Conservation (phyloP, 768 basidiomycete species). For the Boletus bicolor region DNA sequence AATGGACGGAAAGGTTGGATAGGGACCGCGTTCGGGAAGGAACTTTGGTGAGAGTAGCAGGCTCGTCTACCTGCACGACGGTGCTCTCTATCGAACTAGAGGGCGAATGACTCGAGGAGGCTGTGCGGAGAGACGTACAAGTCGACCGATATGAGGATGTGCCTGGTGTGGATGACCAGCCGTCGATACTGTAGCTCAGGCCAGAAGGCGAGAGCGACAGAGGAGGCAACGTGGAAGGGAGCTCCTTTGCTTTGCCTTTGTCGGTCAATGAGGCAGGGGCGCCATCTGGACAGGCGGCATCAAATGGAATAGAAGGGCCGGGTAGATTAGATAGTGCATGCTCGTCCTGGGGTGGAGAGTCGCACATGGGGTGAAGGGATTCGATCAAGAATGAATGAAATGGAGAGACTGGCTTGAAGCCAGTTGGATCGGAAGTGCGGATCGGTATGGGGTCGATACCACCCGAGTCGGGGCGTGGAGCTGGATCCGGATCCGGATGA, state of each 20-base stretch:
- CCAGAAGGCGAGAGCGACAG: conserved; percentile 56
- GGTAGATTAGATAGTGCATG: conserved; percentile 27
- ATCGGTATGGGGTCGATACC: background rate
- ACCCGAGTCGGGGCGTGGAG: background rate
- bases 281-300: conserved; percentile 9
- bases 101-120: conserved; percentile 16
- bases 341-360: conserved; percentile 6
- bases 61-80: conserved; percentile 9
- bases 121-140: conserved; percentile 37
- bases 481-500: conserved; percentile 8
- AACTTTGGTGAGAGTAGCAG: conserved; percentile 25
- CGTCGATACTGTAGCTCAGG: conserved; percentile 42
- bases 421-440: background rate
- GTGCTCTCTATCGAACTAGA: conserved; percentile 13
- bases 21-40: conserved; percentile 54
- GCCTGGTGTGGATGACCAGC: conserved; percentile 35
- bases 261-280: conserved; percentile 28
- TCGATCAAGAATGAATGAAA: conserved; percentile 10
- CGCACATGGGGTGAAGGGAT: background rate
- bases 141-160: conserved; percentile 39
- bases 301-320: conserved; percentile 14
- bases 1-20: conserved; percentile 49
- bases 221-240: conserved; percentile 63
- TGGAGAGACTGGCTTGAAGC: conserved; percentile 16
- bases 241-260: conserved; percentile 56